Base-by-base conservation (phyloP, 73 alveolate genomes). In the Symbiodinium natans region DNA sequence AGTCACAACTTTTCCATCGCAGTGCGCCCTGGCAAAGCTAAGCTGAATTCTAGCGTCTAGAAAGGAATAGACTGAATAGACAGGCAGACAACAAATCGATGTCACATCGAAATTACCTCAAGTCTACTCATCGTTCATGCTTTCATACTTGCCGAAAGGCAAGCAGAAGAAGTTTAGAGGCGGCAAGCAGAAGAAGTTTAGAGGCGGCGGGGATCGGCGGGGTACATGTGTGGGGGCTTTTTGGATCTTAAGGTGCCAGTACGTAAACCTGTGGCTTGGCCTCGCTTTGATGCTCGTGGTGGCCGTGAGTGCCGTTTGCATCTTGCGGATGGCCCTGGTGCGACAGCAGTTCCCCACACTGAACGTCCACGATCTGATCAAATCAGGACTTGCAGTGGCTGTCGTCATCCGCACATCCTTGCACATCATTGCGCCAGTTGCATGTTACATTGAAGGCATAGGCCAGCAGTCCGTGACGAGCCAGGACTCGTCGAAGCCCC, bases 1-100 rank as follows among this genome's bases (percentile, higher is more conserved):
- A 90, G 96, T 48, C 96, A 90, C 83, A 90, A 90, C 87, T 90
- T 90, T 33, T 90, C 96, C 48, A 90, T 90, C 77, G 96, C 96
- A 25, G 48, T 90, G 96, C 27, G 31, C 31, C 96, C 36, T 41
- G 92, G 71, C 88, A 13, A 73, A 34, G n/a, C 6, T 59, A 46
- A 13, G 13, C 59, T n/a, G n/a, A n/a, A n/a, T n/a, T n/a, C n/a
- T n/a, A n/a, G n/a, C n/a, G n/a, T n/a, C n/a, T n/a, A n/a, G n/a
- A n/a, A n/a, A n/a, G n/a, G n/a, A n/a, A n/a, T n/a, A n/a, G n/a
- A n/a, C n/a, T n/a, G n/a, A n/a, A n/a, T n/a, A n/a, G n/a, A n/a
- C n/a, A n/a, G n/a, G n/a, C n/a, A n/a, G n/a, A n/a, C n/a, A n/a
- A n/a, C n/a, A n/a, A n/a, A n/a, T n/a, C n/a, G n/a, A n/a, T n/a